Conservation (phyloP, 1,139 yeast species). For the Hanseniaspora sp. region DNA sequence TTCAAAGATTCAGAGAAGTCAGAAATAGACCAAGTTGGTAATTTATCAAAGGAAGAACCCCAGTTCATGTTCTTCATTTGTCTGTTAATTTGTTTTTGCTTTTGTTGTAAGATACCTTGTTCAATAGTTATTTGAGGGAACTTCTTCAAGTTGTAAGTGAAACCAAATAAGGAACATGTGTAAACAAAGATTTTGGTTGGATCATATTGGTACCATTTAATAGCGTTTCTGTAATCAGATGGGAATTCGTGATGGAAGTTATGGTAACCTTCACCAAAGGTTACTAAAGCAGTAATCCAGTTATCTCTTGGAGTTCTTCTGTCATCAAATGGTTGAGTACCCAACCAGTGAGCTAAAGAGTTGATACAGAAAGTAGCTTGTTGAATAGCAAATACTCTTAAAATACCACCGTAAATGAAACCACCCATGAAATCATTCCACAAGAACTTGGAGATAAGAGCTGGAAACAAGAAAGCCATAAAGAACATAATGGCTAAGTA, state of each 20-base stretch:
- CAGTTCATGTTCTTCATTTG: constrained; percentile 71
- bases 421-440: constrained; percentile 95
- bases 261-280: constrained; percentile 98
- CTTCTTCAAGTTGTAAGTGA: constrained; percentile 82
- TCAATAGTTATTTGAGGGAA: constrained; percentile 93
- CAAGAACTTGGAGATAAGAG: constrained; percentile 58
- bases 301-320: constrained; percentile 97
- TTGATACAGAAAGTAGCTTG: constrained; percentile 98
- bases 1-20: constrained; percentile 64
- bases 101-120: constrained; percentile 92
- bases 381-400: constrained; percentile 75
- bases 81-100: constrained; percentile 85
- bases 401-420: constrained; percentile 76
- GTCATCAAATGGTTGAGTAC: constrained; percentile 95
- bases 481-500: constrained; percentile 58
- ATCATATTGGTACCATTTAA: constrained; percentile 97
- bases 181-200: constrained; percentile 83
- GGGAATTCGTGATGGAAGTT: constrained; percentile 99
- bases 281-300: constrained; percentile 81
- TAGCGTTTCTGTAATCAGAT: constrained; percentile 93
- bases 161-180: constrained; percentile 60
- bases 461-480: constrained; percentile 65
- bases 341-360: constrained; percentile 97
- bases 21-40: constrained; percentile 85
- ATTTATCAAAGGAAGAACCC: constrained; percentile 77